Percentiles rank a stretch among this genome's conserved stretches.
Conservation (phyloP, 169 alveolate species). For the Cystoisospora suis region DNA sequence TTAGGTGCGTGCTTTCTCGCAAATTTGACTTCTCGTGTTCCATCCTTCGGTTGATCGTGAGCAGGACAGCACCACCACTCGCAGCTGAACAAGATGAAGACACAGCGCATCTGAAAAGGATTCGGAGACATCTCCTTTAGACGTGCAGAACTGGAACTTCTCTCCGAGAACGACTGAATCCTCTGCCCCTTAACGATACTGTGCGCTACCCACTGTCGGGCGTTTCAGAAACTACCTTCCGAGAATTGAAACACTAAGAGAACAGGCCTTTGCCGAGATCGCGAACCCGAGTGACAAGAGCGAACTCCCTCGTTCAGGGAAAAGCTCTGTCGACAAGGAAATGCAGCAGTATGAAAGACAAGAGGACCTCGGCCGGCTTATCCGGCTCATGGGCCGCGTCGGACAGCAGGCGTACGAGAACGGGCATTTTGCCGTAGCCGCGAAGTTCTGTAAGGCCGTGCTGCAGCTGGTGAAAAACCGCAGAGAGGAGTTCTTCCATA, state of each 20-base stretch:
- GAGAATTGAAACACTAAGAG: not conserved
- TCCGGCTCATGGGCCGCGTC: not conserved
- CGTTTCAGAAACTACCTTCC: conserved; percentile 2
- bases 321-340: not conserved
- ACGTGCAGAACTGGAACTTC: too few relatives aligned
- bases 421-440: conserved; percentile 21
- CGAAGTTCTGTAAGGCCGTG: not conserved
- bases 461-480: conserved; percentile 3
- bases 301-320: too few relatives aligned
- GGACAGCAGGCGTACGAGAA: not conserved
- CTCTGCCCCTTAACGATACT: not conserved
- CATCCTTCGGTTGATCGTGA: too few relatives aligned
- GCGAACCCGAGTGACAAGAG: conserved; percentile 20
- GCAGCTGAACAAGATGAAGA: too few relatives aligned
- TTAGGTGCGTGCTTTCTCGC: not conserved
- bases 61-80: too few relatives aligned
- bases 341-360: not conserved
- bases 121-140: too few relatives aligned
- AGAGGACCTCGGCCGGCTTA: not conserved
- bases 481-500: not conserved
- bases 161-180: too few relatives aligned
- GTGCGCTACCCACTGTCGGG: not conserved
- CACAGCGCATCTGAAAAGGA: too few relatives aligned
- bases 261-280: not conserved
- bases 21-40: too few relatives aligned